Base-by-base conservation (phyloP, 768 basidiomycete genomes). In the Ramaria sp. region DNA sequence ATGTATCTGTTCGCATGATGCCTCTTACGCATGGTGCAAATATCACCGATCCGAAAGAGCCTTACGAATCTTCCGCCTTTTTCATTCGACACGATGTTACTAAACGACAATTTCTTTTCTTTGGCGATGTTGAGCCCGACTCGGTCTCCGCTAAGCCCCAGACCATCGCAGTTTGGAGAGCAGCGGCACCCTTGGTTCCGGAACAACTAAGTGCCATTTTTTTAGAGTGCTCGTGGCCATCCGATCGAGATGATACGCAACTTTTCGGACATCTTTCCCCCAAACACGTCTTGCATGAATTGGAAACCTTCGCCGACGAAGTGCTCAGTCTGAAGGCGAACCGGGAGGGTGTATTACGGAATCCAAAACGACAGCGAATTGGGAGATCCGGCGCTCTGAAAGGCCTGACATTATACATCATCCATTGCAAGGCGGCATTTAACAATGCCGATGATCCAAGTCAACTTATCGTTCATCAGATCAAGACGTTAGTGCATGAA, bases 81-180 rank as follows among this genome's bases (percentile, higher is more conserved):
- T 95, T 95, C 66, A 67, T 97, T 61, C 78, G 82, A 13, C 78
- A 86, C 59, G 74, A 87, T 50, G 68, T 74, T 16, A 73, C 75
- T 32, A 66, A 66, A 1, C 75, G 71, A 45, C 88, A 95, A 65
- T 83, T 97, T 59, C 72, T 97, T 36, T 97, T 97, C 69, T 95
- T 96, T 61, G 95, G 95, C 0, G 93, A 95, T 67, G 84, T 96
- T 57, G 90, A 94, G 62, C 88, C 90, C 8, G 90, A 94, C 69
- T 77, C 78, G 48, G 61, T 93, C 45, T 75, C 86, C 5, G n/a
- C 62, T 15, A 66, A 69, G 13, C 83, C 84, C 4, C 74, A 71
- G 49, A 94, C 83, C 37, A 71, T 73, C 25, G 67, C 73, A 39
- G 82, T 98, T 45, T 97, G 94, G 95, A 77, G 76, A 38, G 77